Evolutionary conservation across 805 yeast species (phyloP).

Genomic region (Wickerhamiella slavikovae): DNA sequence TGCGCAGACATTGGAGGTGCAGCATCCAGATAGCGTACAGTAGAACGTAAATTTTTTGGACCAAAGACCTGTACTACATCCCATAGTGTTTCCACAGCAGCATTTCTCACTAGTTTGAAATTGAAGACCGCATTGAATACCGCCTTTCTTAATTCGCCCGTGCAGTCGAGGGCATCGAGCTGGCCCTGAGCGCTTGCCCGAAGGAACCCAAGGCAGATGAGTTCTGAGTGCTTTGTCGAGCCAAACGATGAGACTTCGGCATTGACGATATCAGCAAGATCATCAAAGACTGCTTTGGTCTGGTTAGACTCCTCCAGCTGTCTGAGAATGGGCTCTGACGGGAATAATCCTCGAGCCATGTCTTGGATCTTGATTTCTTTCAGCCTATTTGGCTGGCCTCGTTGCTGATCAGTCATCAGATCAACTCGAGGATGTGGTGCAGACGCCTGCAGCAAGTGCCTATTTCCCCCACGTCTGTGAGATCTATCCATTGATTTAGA

Average conservation of each 20-base stretch:
- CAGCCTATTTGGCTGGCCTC: neutral
- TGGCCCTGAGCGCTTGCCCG: neutral
- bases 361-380: too few species aligned
- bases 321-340: too few species aligned
- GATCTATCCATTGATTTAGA: too few species aligned
- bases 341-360: too few species aligned
- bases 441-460: too few species aligned
- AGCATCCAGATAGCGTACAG: conserved; percentile 2
- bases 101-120: conserved; percentile 2
- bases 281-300: conserved; percentile 2
- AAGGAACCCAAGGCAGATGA: conserved; percentile 1
- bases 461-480: too few species aligned
- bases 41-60: conserved; percentile 5
- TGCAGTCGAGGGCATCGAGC: neutral
- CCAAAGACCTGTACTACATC: conserved; percentile 11
- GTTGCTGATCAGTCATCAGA: neutral
- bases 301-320: too few species aligned
- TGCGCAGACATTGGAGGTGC: neutral
- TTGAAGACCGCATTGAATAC: conserved; percentile 4
- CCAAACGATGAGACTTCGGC: neutral
- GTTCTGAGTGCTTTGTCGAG: neutral
- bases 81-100: conserved; percentile 12
- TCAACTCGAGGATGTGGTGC: neutral
- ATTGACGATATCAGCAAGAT: conserved; percentile 1
- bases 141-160: conserved; percentile 4